Evolutionary conservation across 371 early-diverging fungal genomes (phyloP), one percentile per base, ranked within the genome.

Genomic region (Coemansia sp.): DNA sequence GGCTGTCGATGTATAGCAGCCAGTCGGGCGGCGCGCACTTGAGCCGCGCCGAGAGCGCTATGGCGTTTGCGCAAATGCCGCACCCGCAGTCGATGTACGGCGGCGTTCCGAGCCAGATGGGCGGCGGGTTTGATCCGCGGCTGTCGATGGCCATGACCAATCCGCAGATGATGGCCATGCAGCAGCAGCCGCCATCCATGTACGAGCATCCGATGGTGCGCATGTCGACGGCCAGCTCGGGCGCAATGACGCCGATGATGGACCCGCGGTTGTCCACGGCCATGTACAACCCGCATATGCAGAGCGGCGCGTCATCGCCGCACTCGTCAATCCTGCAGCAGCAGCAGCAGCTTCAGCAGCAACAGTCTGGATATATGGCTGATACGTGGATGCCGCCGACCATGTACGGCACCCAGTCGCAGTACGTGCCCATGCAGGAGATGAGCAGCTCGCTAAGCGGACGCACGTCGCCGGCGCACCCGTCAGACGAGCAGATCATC

Each of bases 401-500:
- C 5, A 61, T 72, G 58, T 72, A 72, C 35, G 40, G 14, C 2
- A n/a, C 36, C 10, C 55, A 55, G 10, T 39, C 55, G 14, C 39
- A 55, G 49, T 55, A 62, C 16, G n/a, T 55, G 31, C 42, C 55
- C 12, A 55, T 63, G 63, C 63, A 63, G 41, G 57, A 63, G 8
- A 41, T 57, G 36, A 33, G 51, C 5, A 43, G 53, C 34, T 54
- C 61, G 45, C 50, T 51, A 7, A 55, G 61, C 35, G 56, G 56
- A 7, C 47, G 61, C 30, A 39, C 54, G 5, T 20, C 42, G 56
- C n/a, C 45, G 5, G 12, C 36, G 34, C 41, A 65, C 53, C 93
- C 93, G 7, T 80, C 85, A 3, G 93, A 95, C 57, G 91, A 90
- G 34, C 88, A 93, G 63, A 83, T 96, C 60, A 75, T 91, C 7